A percentile compares a stretch with the other conserved stretches of the same genome.
Conservation (phyloP, 345 rosid species). For the Aquilaria sinensis region DNA sequence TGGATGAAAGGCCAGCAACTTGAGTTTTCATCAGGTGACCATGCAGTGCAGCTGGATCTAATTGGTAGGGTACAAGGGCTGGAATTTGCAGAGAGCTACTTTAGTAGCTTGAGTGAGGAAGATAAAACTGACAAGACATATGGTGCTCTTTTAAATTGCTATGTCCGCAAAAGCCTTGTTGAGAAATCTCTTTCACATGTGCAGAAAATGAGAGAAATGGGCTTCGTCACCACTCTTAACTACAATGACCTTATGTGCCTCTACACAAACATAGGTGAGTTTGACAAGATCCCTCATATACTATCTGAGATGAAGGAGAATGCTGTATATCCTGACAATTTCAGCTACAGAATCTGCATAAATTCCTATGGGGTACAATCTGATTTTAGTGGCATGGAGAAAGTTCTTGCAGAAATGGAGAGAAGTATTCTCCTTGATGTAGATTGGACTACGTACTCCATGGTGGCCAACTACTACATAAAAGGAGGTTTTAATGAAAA, state of each 20-base stretch:
- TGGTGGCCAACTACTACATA: slow-evolving; percentile 27
- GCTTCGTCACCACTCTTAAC: slow-evolving; percentile 18
- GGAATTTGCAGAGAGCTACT: slow-evolving; percentile 32
- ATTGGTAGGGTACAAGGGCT: slow-evolving; percentile 35
- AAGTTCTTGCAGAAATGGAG: slow-evolving; percentile 32
- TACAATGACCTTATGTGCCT: slow-evolving; percentile 38
- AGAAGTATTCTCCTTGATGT: slow-evolving; percentile 21
- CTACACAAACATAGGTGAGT: slow-evolving; percentile 20
- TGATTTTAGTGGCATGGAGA: slow-evolving; percentile 28
- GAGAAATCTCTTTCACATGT: slow-evolving; percentile 29
- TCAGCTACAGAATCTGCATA: slow-evolving; percentile 40
- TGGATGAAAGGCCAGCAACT: slow-evolving; percentile 25
- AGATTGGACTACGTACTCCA: slow-evolving; percentile 39
- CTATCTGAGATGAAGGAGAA: slow-evolving; percentile 35
- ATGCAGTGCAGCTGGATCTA: slow-evolving; percentile 39
- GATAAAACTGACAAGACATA: slow-evolving; percentile 27
- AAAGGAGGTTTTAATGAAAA: slow-evolving; percentile 27
- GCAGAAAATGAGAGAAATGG: slow-evolving; percentile 41
- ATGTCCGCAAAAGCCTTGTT: slow-evolving; percentile 30
- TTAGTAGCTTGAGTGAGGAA: slow-evolving; percentile 23
- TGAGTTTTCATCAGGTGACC: slow-evolving; percentile 20
- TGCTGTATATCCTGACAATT: slow-evolving; percentile 30
- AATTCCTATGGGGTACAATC: slow-evolving; percentile 29
- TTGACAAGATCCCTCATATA: slow-evolving; percentile 31
- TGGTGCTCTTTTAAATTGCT: slow-evolving; percentile 47